Evolutionary conservation across 2,329 filamentous ascomycete species (phyloP).

Genomic region (Colletotrichum lentis): DNA sequence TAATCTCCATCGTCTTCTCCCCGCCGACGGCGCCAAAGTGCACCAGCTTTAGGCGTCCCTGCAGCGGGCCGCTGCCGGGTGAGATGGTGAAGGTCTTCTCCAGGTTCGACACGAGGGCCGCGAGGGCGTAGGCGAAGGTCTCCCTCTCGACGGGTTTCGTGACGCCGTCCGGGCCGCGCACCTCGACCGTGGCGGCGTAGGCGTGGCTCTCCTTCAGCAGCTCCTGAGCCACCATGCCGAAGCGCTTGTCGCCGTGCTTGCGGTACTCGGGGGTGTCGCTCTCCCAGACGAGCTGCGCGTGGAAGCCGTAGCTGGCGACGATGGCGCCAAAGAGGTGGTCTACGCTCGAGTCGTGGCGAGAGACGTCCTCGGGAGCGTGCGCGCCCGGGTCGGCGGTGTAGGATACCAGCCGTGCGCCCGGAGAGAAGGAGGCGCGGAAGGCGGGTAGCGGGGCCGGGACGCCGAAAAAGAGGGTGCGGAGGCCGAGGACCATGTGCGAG

Average conservation of each 20-base stretch:
- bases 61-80: slow-evolving; percentile 73
- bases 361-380: slow-evolving; percentile 32
- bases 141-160: slow-evolving; percentile 41
- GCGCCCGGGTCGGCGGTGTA: slow-evolving; percentile 42
- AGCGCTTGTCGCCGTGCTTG: slow-evolving; percentile 77
- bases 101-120: slow-evolving; percentile 79
- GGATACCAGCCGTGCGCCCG: slow-evolving; percentile 60
- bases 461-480: slow-evolving; percentile 69
- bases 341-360: slow-evolving; percentile 47
- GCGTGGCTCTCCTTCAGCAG: slow-evolving; percentile 67
- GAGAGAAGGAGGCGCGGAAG: slow-evolving; percentile 69
- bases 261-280: slow-evolving; percentile 87
- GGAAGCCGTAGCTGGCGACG: slow-evolving; percentile 89
- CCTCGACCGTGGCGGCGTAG: slow-evolving; percentile 56
- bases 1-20: slow-evolving; percentile 76
- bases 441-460: slow-evolving; percentile 63
- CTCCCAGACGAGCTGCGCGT: slow-evolving; percentile 88
- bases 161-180: slow-evolving; percentile 33
- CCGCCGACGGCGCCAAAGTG: slow-evolving; percentile 75
- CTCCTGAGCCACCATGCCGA: slow-evolving; percentile 83
- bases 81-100: slow-evolving; percentile 86
- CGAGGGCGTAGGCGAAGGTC: slow-evolving; percentile 78
- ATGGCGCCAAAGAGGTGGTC: slow-evolving; percentile 74
- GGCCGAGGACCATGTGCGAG: slow-evolving; percentile 57
- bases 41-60: slow-evolving; percentile 75